These are phyloP conservation scores for Termitomyces sp. DNA, from an alignment of 768 basidiomycete genomes.

Conservation along the genomic window DNA sequence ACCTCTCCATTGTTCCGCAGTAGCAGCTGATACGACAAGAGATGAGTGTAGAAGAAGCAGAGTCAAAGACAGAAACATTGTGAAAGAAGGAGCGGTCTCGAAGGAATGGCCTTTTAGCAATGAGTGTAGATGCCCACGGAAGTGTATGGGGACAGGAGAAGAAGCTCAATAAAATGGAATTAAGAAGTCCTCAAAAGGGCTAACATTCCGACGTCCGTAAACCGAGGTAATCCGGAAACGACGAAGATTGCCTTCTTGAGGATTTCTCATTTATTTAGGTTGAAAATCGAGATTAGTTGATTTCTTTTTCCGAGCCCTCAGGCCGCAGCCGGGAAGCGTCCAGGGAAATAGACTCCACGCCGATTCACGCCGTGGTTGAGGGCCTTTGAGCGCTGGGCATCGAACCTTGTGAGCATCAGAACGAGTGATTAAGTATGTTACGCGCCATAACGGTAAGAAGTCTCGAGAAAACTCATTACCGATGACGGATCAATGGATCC, in stretches of 20 bases:
- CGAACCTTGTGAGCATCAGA: neutral
- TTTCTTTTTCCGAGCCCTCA: neutral
- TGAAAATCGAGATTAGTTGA: neutral
- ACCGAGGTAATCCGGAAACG: neutral
- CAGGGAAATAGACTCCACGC: neutral
- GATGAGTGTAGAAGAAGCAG: constrained; percentile 18
- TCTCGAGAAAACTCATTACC: neutral
- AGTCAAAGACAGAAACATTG: constrained; percentile 24
- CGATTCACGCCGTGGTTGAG: neutral
- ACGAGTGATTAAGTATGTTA: neutral
- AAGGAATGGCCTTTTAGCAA: constrained; percentile 4
- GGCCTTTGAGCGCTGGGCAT: neutral
- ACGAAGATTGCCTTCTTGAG: too few species aligned
- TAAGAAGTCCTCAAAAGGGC: neutral
- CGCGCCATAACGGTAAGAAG: neutral
- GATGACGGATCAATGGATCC: neutral
- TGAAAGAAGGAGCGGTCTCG: constrained; percentile 11
- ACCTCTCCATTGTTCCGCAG: constrained; percentile 70
- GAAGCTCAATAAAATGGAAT: neutral
- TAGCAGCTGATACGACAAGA: constrained; percentile 46
- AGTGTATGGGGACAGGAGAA: neutral
- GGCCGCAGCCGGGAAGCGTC: neutral
- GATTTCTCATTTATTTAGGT: neutral
- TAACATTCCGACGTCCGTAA: neutral
- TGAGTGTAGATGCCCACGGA: neutral